A percentile compares a stretch with the other conserved stretches of the same genome.
phyloP scores from a whole-genome alignment of 1,139 yeast genomes.

The Sugiyamaella sp. region DNA sequence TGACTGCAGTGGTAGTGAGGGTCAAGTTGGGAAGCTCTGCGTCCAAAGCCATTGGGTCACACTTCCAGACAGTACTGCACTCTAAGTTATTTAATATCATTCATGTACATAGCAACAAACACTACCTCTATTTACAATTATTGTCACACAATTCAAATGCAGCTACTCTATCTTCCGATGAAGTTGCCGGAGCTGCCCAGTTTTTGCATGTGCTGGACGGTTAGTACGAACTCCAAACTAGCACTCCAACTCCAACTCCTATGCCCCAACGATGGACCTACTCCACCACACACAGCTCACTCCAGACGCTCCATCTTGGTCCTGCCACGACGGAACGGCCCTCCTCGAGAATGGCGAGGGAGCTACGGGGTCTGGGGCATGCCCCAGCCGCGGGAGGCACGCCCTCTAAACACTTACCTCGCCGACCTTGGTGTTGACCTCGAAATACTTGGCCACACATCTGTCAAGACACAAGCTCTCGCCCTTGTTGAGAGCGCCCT shows the following conservation, averaged over 20 bases:
- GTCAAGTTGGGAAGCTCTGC: neutral
- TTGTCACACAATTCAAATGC: neutral
- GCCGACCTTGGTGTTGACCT: conserved; percentile 94
- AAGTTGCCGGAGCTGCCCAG: conserved; percentile 37
- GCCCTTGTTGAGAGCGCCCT: conserved; percentile 77
- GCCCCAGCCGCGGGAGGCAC: neutral
- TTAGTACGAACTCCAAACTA: too few species aligned
- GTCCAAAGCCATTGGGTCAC: neutral
- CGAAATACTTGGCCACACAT: conserved; percentile 96
- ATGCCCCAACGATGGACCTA: too few species aligned
- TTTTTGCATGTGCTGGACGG: conserved; percentile 40
- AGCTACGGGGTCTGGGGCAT: neutral
- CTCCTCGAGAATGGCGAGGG: too few species aligned
- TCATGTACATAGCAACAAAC: conserved; percentile 6
- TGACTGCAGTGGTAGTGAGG: too few species aligned
- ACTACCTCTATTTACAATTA: conserved; percentile 18
- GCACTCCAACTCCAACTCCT: too few species aligned
- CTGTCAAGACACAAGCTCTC: conserved; percentile 94
- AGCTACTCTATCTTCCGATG: conserved; percentile 29
- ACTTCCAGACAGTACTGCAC: neutral
- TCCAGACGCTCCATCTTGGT: neutral
- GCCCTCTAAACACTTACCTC: conserved; percentile 49
- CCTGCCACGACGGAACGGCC: neutral
- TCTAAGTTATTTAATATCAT: conserved; percentile 14
- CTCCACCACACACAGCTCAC: neutral